These are phyloP conservation scores for Mariannaea sp. DNA, from an alignment of 2,329 filamentous ascomycete species.

Conservation along the genomic window DNA sequence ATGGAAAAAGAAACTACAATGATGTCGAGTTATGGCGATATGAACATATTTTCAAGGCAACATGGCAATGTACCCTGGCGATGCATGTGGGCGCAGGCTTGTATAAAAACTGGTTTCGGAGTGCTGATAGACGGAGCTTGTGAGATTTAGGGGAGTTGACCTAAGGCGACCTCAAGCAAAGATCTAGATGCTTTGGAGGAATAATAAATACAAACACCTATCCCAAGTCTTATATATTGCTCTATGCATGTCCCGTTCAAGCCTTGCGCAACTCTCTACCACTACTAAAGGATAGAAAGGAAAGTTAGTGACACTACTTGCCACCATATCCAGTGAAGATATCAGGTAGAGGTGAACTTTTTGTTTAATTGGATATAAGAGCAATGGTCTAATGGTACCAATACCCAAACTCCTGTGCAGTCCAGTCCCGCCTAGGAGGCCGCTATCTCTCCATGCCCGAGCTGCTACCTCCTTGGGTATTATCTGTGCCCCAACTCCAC, in stretches of 20 bases:
- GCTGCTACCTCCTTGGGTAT: slow-evolving; percentile 34
- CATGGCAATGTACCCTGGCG: neutral
- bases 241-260: no score
- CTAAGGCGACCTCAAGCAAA: neutral
- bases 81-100: slow-evolving; percentile 3
- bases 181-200: slow-evolving; percentile 1
- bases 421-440: slow-evolving; percentile 25
- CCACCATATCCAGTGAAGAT: neutral
- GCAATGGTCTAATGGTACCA: slow-evolving; percentile 28
- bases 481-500: slow-evolving; percentile 50
- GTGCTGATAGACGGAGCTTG: neutral
- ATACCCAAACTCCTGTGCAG: slow-evolving; percentile 39
- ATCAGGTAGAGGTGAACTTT: neutral
- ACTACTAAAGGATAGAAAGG: no score
- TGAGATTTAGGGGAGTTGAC: slow-evolving; percentile 8
- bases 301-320: neutral
- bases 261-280: no score
- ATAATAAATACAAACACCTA: slow-evolving; percentile 4
- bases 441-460: slow-evolving; percentile 48
- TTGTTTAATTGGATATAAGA: slow-evolving; percentile 17
- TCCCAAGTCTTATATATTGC: no score
- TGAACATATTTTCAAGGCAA: neutral
- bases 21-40: neutral
- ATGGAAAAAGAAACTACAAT: neutral
- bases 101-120: neutral